Evolutionary conservation across 1,139 yeast genomes (phyloP).

Genomic region (Yamadazyma spencermartinsiae): DNA sequence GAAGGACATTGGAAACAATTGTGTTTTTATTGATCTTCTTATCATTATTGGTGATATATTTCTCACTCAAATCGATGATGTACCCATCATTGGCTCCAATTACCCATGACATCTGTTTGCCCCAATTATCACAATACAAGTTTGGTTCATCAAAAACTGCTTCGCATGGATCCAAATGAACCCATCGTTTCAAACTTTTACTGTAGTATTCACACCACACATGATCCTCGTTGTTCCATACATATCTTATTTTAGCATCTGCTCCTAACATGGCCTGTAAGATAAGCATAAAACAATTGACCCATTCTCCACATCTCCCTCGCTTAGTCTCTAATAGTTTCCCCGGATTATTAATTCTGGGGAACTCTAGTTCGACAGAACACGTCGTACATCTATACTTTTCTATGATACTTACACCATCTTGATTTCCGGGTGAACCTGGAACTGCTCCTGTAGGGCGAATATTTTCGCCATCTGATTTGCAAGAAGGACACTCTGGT

Average conservation of each 20-base stretch:
- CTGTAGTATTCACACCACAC: slow-evolving; percentile 95
- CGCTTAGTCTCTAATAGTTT: slow-evolving; percentile 58
- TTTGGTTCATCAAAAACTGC: slow-evolving; percentile 79
- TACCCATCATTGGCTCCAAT: slow-evolving; percentile 67
- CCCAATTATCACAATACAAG: slow-evolving; percentile 84
- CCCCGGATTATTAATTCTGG: slow-evolving; percentile 71
- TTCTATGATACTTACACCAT: slow-evolving; percentile 48
- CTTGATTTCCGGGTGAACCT: slow-evolving; percentile 27
- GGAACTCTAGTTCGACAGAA: slow-evolving; percentile 51
- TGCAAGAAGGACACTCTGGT: slow-evolving; percentile 64
- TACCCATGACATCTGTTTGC: slow-evolving; percentile 86
- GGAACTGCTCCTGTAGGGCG: slow-evolving; percentile 15
- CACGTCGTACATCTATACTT: slow-evolving; percentile 62
- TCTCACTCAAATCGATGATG: slow-evolving; percentile 63
- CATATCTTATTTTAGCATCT: slow-evolving; percentile 63
- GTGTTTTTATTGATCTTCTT: slow-evolving; percentile 53
- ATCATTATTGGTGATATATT: slow-evolving; percentile 59
- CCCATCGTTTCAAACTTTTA: slow-evolving; percentile 61
- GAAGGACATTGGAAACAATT: slow-evolving; percentile 35
- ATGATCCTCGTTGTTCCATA: slow-evolving; percentile 92
- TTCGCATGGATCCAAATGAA: slow-evolving; percentile 89
- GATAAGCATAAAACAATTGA: slow-evolving; percentile 74
- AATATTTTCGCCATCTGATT: slow-evolving; percentile 19
- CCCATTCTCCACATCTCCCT: slow-evolving; percentile 98
- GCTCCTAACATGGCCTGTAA: slow-evolving; percentile 56